phyloP scores from a whole-genome alignment of 345 rosid genomes.

The Toxicodendron radicans region DNA sequence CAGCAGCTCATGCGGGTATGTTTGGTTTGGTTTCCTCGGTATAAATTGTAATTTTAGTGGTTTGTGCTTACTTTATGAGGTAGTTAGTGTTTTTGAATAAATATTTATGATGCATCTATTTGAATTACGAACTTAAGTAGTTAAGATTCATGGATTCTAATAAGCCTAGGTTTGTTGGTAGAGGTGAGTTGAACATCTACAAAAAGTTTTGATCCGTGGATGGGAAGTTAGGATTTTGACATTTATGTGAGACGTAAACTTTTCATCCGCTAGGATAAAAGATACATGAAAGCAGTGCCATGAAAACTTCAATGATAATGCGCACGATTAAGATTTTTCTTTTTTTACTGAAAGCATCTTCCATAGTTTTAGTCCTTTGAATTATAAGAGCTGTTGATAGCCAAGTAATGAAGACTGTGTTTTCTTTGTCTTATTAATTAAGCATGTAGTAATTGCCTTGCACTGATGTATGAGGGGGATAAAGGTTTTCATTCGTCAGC shows the following conservation, averaged over 20 bases:
- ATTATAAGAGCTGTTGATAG: not conserved
- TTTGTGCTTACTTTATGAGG: slow-evolving; percentile 7
- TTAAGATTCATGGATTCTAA: slow-evolving; percentile 2
- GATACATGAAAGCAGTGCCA: not conserved
- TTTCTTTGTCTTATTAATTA: not conserved
- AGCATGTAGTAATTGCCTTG: not conserved
- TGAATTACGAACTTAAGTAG: not conserved
- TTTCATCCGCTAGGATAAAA: not conserved
- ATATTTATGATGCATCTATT: not conserved
- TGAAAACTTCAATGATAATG: not conserved
- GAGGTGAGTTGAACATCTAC: not conserved
- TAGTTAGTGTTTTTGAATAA: not conserved
- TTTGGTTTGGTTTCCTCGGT: not conserved
- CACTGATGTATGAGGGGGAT: not conserved
- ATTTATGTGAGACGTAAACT: not conserved
- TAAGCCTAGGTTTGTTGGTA: slow-evolving; percentile 5
- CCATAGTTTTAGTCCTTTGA: not conserved
- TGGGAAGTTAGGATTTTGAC: not conserved
- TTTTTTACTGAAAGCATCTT: not conserved
- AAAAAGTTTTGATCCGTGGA: not conserved
- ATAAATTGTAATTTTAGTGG: not conserved
- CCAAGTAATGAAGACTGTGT: not conserved
- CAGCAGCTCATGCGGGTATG: slow-evolving; percentile 98
- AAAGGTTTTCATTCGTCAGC: not conserved
- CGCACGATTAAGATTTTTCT: not conserved